Base-by-base conservation (phyloP, 306 rosid genomes). In the Malus fusca region DNA sequence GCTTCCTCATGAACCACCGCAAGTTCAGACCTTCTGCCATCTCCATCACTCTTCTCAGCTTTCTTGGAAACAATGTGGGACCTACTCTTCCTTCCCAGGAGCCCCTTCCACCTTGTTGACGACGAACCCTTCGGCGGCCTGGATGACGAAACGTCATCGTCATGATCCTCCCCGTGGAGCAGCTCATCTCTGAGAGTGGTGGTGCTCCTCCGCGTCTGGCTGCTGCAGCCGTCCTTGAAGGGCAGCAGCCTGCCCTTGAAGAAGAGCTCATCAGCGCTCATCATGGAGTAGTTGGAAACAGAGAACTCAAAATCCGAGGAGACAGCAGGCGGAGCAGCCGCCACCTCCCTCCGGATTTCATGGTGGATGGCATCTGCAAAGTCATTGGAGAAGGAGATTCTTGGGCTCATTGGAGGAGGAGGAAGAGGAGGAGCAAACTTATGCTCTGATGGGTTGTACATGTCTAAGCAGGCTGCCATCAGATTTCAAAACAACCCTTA, bases 181-280 rank as follows among this genome's bases (percentile, higher is more conserved):
- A 95, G 96, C 82, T 95, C 97, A 17, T 95, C 96, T 69, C 93
- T 86, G 52, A 95, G 90, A 76, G 98, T 95, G 30, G 97, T 86
- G 17, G 86, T 77, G 52, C 81, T 87, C 80, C 86, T 90, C 72
- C 84, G 92, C 70, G 69, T 70, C 71, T 73, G 79, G 82, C 40
- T 72, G 66, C 21, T 25, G 66, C 66, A 13, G 51, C 76, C 80
- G 28, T 86, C 90, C 79, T 87, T 92, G 84, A 82, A 92, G 3
- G 98, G 96, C 76, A 95, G 79, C 80, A 95, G 40, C 83, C 89
- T 86, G 0, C 98, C 98, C 61, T 95, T 92, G 55, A 22, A 88
- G 87, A 95, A 95, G 79, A 95, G 97, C 81, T 95, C 90, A 77
- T 95, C 98, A 71, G 98, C 98, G 60, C 93, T 92, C 91, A 92